Percentiles rank a stretch among this genome's conserved stretches.
phyloP scores from a whole-genome alignment of 768 basidiomycete species.

The Clavaria fumosa region DNA sequence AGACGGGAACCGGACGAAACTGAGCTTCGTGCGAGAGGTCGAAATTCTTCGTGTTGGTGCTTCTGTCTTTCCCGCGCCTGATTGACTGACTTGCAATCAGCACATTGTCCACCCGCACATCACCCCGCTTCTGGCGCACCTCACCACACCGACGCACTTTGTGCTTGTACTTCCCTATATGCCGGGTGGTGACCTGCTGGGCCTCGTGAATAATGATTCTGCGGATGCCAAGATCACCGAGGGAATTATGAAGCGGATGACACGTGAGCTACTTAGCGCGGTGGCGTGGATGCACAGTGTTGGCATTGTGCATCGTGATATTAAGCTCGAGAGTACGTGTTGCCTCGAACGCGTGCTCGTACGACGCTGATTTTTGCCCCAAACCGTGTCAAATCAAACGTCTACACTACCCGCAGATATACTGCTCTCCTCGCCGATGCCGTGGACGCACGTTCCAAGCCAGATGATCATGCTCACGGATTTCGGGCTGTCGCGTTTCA shows the following conservation, averaged over 20 bases:
- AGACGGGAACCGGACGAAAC: constrained; percentile 55
- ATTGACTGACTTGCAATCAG: constrained; percentile 19
- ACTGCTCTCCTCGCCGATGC: no score
- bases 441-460: constrained; percentile 25
- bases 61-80: neutral
- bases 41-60: constrained; percentile 60
- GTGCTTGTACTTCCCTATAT: constrained; percentile 67
- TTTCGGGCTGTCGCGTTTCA: constrained; percentile 80
- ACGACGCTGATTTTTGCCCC: no score
- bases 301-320: constrained; percentile 76
- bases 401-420: no score
- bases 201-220: constrained; percentile 45
- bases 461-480: constrained; percentile 77
- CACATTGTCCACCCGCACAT: constrained; percentile 75
- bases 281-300: constrained; percentile 83
- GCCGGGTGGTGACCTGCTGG: constrained; percentile 76
- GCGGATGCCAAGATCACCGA: constrained; percentile 14
- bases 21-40: constrained; percentile 70
- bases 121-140: constrained; percentile 51
- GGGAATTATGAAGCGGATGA: constrained; percentile 48
- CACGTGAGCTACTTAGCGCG: constrained; percentile 59
- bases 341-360: no score
- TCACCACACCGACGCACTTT: constrained; percentile 59
- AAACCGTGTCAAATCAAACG: no score
- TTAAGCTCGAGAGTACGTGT: constrained; percentile 66